Percentiles rank a stretch among this genome's conserved stretches.
These are phyloP conservation scores for Acorus gramineus DNA, from an alignment of 106 monocot species.

Conservation along the genomic window DNA sequence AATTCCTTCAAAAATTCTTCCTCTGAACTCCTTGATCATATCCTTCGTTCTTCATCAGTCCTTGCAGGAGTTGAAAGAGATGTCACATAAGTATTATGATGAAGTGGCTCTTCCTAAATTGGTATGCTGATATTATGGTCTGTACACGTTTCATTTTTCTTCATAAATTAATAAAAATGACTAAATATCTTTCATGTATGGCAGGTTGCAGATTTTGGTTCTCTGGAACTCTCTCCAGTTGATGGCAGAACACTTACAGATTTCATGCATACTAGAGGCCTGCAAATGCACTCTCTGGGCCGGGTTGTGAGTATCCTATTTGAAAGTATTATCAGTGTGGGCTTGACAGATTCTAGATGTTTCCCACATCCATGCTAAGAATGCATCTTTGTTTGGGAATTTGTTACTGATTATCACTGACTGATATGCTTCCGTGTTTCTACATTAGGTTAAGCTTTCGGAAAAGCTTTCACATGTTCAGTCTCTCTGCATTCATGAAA, in stretches of 20 bases:
- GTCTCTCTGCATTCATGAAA: constrained; percentile 94
- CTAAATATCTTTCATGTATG: constrained; percentile 5
- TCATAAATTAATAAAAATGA: background rate
- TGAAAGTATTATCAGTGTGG: too few relatives aligned
- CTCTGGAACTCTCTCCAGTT: constrained; percentile 97
- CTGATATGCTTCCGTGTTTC: background rate
- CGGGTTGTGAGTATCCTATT: constrained; percentile 57
- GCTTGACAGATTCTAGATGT: too few relatives aligned
- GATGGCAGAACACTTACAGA: constrained; percentile 98
- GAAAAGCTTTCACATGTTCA: constrained; percentile 95
- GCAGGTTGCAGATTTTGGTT: constrained; percentile 99
- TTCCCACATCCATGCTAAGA: too few relatives aligned
- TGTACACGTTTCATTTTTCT: background rate
- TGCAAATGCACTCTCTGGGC: constrained; percentile 83
- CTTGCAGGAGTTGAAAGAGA: constrained; percentile 72
- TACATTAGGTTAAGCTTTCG: constrained; percentile 76
- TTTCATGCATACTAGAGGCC: constrained; percentile 98
- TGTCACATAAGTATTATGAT: constrained; percentile 93
- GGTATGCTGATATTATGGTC: constrained; percentile 27
- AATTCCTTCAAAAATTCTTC: too few relatives aligned
- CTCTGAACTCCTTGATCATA: background rate
- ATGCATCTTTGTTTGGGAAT: too few relatives aligned
- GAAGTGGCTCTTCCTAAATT: constrained; percentile 93
- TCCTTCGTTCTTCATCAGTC: constrained; percentile 38
- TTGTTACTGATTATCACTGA: too few relatives aligned